Evolutionary conservation across 306 rosid species (phyloP), one percentile per base, ranked within the genome.

Genomic region (Acmispon strigosus): DNA sequence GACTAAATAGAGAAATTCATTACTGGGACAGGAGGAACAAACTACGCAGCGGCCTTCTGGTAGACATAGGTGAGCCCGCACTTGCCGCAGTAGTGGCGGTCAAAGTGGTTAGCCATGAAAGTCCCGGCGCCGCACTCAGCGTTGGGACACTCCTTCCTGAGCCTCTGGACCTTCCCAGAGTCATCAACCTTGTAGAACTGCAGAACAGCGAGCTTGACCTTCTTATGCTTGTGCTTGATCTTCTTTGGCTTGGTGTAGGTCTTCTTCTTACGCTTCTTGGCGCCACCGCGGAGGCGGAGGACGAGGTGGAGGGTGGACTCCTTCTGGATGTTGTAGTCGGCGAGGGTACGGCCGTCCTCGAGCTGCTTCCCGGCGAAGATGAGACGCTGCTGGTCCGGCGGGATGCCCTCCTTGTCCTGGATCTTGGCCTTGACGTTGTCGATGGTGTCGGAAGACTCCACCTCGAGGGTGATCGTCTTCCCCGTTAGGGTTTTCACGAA

Each of bases 401-500:
- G 97, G 36, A 92, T 92, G 0, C 97, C 97, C 15, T 92, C 96
- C 86, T 92, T 92, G 92, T 92, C 96, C 61, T 92, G 98, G 75
- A 92, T 92, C 88, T 92, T 92, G 10, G 97, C 79, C 82, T 92
- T 92, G 15, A 92, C 96, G 53, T 89, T 92, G 86, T 92, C 97
- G 74, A 92, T 92, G 67, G 97, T 92, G 62, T 92, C 97, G 0
- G 98, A 89, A 15, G 95, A 86, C 79, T 92, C 98, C 7, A 92
- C 96, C 85, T 92, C 98, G 0, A 92, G 90, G 83, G 98, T 92
- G 15, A 92, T 92, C 13, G 96, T 92, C 79, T 92, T 92, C 5
- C 96, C 96, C 76, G 98, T 92, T 24, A 92, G 87, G 94, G 98
- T 92, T 78, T 92, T 92, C 77, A 92, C 98, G 84, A 92, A 92